Base-by-base conservation (phyloP, 192 early-diverging fungal genomes). In the Umbelopsis sp. region DNA sequence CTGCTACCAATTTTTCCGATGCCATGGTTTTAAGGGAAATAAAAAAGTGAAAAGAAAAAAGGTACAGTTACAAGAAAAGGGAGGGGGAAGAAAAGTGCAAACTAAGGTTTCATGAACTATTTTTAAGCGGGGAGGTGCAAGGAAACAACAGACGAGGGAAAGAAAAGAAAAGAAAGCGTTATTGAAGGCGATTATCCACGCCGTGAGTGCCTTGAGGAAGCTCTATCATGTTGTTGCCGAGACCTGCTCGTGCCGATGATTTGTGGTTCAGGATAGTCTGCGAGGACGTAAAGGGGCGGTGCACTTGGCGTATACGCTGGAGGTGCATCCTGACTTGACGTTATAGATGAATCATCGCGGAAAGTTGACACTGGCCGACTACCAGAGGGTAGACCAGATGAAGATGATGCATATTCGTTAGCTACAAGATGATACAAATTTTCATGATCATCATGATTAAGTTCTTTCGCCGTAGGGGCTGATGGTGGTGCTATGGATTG, bases 271-370 rank as follows among this genome's bases (percentile, higher is more conserved):
- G 56, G 6, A 26, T 34, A 62, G 31, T 62, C 56, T 34, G 56
- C 16, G 11, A 62, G 17, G 17, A 62, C 3, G 26, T 62, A 62
- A 34, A 20, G 31, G 11, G 56, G 56, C 17, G 56, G 56, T 20
- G 56, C 56, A 62, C 56, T 62, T 3, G 56, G 56, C 20, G 56
- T 34, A n/a, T 62, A 62, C 16, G 56, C 56, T 34, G 56, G 56
- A 62, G 56, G 56, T 34, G 56, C 56, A 14, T 62, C 56, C 34
- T 62, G 56, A 34, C 56, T 62, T 34, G 56, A 62, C 56, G 56
- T 32, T 36, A 62, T 32, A 20, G 56, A 62, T 20, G 20, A 22
- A 62, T 62, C 56, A 34, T 62, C 56, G 32, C 56, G 56, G 31
- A 36, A 62, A 62, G 56, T 20, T 34, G 29, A 26, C 2, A 32